Evolutionary conservation across 306 rosid genomes (phyloP).

Genomic region (Glycyrrhiza uralensis): DNA sequence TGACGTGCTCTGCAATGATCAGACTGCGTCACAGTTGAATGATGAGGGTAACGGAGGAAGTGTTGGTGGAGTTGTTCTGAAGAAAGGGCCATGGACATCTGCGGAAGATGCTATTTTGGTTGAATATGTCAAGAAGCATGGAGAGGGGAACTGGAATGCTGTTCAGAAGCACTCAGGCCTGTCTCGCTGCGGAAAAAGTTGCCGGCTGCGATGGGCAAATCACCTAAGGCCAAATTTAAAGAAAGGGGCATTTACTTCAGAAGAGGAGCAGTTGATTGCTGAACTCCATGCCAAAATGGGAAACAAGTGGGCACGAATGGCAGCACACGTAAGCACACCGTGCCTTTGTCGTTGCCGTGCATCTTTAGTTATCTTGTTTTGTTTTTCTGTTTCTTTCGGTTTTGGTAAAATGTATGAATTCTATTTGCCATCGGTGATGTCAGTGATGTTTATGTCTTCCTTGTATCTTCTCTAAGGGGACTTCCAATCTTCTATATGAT

Average conservation of each 20-base stretch:
- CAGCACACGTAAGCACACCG: slow-evolving; percentile 69
- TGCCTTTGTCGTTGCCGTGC: slow-evolving; percentile 10
- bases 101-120: slow-evolving; percentile 29
- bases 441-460: background rate
- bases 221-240: slow-evolving; percentile 94
- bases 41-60: slow-evolving; percentile 54
- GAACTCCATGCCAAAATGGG: slow-evolving; percentile 89
- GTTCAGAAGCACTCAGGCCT: slow-evolving; percentile 52
- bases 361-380: slow-evolving; percentile 2
- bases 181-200: slow-evolving; percentile 89
- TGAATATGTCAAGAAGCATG: slow-evolving; percentile 29
- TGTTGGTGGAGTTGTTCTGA: slow-evolving; percentile 18
- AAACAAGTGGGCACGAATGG: slow-evolving; percentile 99
- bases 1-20: slow-evolving; percentile 41
- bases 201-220: slow-evolving; percentile 91
- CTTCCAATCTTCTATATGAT: background rate
- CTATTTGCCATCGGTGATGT: slow-evolving; percentile 9
- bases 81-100: slow-evolving; percentile 35
- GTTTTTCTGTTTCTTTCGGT: background rate
- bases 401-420: background rate
- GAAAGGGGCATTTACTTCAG: slow-evolving; percentile 81
- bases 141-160: slow-evolving; percentile 38
- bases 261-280: slow-evolving; percentile 78
- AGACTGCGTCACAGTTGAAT: slow-evolving; percentile 33
- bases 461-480: slow-evolving; percentile 11